Percentiles rank a stretch among this genome's conserved stretches.
Conservation (phyloP, 345 rosid genomes). For the Erysimum cheiranthoides region DNA sequence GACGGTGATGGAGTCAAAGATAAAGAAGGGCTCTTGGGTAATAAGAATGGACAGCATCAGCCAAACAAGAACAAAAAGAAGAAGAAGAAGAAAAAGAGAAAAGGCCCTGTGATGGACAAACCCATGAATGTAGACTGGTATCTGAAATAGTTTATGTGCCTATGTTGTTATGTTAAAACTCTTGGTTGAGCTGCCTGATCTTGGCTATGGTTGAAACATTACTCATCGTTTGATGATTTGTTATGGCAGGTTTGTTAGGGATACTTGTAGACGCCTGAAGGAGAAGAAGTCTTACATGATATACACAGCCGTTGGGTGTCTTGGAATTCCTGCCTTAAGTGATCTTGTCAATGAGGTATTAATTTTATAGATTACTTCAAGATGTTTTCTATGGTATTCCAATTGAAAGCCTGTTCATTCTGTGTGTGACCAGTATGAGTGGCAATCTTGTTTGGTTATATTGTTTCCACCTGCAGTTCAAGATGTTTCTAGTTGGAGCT, state of each 20-base stretch:
- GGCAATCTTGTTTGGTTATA: constrained; percentile 46
- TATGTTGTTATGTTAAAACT: neutral
- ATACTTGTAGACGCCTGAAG: constrained; percentile 76
- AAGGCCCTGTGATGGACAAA: constrained; percentile 48
- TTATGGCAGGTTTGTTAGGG: constrained; percentile 76
- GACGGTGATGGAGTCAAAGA: constrained; percentile 38
- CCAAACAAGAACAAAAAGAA: constrained; percentile 56
- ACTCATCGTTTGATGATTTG: constrained; percentile 7
- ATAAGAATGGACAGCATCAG: constrained; percentile 44
- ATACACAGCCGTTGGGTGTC: constrained; percentile 84
- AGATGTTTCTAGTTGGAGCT: constrained; percentile 55
- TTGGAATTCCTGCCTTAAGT: constrained; percentile 75
- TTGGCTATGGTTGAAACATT: constrained; percentile 6
- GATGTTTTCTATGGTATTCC: constrained; percentile 4
- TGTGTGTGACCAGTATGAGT: constrained; percentile 13
- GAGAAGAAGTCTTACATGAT: constrained; percentile 97
- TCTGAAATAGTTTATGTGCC: neutral
- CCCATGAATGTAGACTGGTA: constrained; percentile 68
- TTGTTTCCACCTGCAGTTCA: constrained; percentile 53
- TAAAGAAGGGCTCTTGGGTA: constrained; percentile 46
- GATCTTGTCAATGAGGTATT: constrained; percentile 84
- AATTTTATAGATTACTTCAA: neutral
- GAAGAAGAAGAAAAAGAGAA: constrained; percentile 55
- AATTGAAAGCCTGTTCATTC: constrained; percentile 4
- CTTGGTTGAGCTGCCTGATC: neutral